phyloP scores from a whole-genome alignment of 116 monocot species.

The Phalaenopsis hybrid region DNA sequence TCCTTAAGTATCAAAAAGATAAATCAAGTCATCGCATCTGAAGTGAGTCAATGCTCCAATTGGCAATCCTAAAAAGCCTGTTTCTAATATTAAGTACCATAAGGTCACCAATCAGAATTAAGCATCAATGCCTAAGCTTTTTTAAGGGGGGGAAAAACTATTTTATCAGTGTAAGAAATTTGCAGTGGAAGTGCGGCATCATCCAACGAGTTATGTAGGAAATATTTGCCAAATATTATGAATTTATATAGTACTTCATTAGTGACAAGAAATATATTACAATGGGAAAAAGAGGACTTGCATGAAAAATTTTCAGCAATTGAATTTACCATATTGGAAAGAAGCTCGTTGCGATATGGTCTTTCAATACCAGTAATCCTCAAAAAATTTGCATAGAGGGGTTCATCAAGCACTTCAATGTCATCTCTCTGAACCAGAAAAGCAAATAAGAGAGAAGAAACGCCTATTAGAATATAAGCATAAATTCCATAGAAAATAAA shows the following conservation, averaged over 20 bases:
- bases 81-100: background rate
- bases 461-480: background rate
- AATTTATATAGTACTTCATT: background rate
- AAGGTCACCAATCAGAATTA: constrained; percentile 2
- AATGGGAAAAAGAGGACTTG: background rate
- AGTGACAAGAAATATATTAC: background rate
- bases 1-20: background rate
- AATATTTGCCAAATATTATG: background rate
- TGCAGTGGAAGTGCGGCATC: background rate
- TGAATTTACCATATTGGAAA: constrained; percentile 52
- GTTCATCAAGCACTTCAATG: constrained; percentile 82
- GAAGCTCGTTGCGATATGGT: constrained; percentile 68
- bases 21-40: background rate
- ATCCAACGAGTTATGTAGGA: background rate
- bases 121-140: constrained; percentile 1
- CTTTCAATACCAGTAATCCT: constrained; percentile 50
- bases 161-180: background rate
- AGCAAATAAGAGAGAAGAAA: constrained; percentile 10
- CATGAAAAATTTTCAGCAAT: background rate
- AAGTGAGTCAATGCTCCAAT: background rate
- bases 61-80: background rate
- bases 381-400: constrained; percentile 80
- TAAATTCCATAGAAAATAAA: background rate
- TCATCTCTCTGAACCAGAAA: constrained; percentile 67
- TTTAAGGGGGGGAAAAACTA: background rate